These are phyloP conservation scores for Trypanosoma scelopori DNA, from an alignment of 208 protist genomes.

Conservation along the genomic window DNA sequence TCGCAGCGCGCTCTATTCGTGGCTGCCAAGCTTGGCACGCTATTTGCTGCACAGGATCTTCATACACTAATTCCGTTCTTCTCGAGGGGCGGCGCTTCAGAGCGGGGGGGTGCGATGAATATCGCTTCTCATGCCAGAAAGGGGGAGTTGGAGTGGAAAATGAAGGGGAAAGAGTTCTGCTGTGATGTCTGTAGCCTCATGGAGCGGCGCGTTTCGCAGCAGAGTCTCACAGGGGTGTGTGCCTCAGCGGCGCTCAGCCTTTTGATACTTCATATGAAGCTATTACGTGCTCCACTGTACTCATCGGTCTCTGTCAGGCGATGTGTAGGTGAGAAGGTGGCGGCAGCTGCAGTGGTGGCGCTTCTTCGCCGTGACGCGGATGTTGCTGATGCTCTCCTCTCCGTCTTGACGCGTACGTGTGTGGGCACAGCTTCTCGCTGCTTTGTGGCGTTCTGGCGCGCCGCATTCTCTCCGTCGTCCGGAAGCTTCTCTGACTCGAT, in stretches of 20 bases:
- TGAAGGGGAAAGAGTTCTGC: not conserved
- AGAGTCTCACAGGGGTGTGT: not conserved
- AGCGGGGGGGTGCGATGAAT: not conserved
- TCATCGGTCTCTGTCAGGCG: not conserved
- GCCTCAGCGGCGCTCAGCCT: not conserved
- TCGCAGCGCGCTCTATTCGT: conserved; percentile 49
- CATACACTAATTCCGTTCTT: conserved; percentile 34
- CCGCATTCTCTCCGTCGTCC: not conserved
- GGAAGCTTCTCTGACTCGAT: conserved; percentile 1
- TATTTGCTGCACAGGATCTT: conserved; percentile 78
- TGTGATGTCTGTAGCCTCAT: conserved; percentile 13
- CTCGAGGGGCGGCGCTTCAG: not conserved
- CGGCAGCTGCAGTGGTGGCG: conserved; percentile 7
- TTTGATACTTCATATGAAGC: conserved; percentile 1
- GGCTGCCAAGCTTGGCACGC: conserved; percentile 60
- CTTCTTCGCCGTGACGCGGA: conserved; percentile 11
- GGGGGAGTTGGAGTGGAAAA: not conserved
- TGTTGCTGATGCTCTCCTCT: conserved; percentile 9
- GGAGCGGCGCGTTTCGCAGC: not conserved
- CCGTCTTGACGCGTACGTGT: not conserved
- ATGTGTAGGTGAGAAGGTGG: conserved; percentile 3
- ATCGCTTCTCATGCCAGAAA: no score
- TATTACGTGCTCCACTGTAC: not conserved
- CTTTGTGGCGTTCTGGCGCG: conserved; percentile 20
- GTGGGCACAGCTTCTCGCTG: not conserved